Percentiles rank a stretch among this genome's conserved stretches.
Evolutionary conservation across 2,329 filamentous ascomycete species (phyloP).

Genomic region (Colletotrichum sp.): DNA sequence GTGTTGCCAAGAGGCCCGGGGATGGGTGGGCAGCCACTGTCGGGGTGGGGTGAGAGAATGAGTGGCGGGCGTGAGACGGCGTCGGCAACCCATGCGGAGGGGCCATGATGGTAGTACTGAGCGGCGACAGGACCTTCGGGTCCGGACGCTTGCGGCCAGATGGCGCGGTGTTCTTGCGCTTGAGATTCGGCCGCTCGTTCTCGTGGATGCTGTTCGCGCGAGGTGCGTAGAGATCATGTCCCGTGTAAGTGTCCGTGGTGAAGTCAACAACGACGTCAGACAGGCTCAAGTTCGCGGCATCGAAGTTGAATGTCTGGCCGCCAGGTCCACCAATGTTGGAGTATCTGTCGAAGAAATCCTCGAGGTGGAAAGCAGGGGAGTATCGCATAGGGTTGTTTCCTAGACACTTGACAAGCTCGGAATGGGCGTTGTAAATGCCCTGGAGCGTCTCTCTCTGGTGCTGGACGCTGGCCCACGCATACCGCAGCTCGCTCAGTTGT

Average conservation of each 20-base stretch:
- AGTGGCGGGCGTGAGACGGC: constrained; percentile 38
- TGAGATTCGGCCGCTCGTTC: constrained; percentile 45
- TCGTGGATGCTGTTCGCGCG: constrained; percentile 33
- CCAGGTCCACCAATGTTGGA: constrained; percentile 59
- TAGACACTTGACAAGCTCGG: constrained; percentile 77
- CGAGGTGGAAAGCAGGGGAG: constrained; percentile 80
- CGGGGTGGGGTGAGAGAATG: constrained; percentile 35
- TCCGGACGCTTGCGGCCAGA: constrained; percentile 43
- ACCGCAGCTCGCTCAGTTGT: constrained; percentile 75
- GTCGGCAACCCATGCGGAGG: constrained; percentile 31
- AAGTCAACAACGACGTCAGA: constrained; percentile 69
- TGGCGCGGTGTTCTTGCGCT: constrained; percentile 52
- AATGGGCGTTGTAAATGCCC: constrained; percentile 78
- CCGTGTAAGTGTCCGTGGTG: constrained; percentile 58
- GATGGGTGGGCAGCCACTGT: constrained; percentile 41
- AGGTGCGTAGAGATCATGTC: constrained; percentile 52
- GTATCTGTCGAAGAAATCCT: constrained; percentile 89
- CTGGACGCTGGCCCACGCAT: constrained; percentile 78
- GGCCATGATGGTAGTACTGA: constrained; percentile 34
- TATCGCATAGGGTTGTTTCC: constrained; percentile 73
- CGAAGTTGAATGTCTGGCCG: constrained; percentile 67
- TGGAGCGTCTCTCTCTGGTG: constrained; percentile 83
- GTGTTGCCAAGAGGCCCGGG: constrained; percentile 41
- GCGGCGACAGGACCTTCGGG: constrained; percentile 38
- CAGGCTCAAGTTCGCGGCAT: constrained; percentile 76